phyloP scores from a whole-genome alignment of 352 stramenopile species.

The Pythium insidiosum region DNA sequence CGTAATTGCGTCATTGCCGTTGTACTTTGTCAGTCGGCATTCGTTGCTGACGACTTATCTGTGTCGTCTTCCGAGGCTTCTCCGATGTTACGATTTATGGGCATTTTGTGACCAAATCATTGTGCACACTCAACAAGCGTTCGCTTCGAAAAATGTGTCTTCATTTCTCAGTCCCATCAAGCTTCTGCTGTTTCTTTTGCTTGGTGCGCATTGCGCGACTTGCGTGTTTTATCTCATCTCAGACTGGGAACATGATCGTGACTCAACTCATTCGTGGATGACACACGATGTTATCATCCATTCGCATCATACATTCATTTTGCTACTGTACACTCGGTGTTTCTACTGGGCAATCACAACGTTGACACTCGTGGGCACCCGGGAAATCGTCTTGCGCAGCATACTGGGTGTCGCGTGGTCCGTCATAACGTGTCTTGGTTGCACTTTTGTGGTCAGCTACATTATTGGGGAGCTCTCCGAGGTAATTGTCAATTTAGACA shows the following conservation, averaged over 20 bases:
- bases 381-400: slow-evolving; percentile 40
- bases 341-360: slow-evolving; percentile 76
- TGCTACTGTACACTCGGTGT: slow-evolving; percentile 41
- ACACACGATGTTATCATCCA: slow-evolving; percentile 49
- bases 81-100: slow-evolving; percentile 45
- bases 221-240: slow-evolving; percentile 70
- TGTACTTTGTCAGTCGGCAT: slow-evolving; percentile 33
- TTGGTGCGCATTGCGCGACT: slow-evolving; percentile 48
- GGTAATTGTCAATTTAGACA: slow-evolving; percentile 68
- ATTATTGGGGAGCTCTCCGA: slow-evolving; percentile 69
- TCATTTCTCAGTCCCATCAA: slow-evolving; percentile 63
- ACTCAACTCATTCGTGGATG: slow-evolving; percentile 43
- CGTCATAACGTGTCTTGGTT: slow-evolving; percentile 40
- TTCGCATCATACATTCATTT: slow-evolving; percentile 35
- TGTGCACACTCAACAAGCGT: slow-evolving; percentile 53
- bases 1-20: slow-evolving; percentile 38
- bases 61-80: slow-evolving; percentile 43
- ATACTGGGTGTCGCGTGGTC: slow-evolving; percentile 47
- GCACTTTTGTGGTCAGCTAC: slow-evolving; percentile 68
- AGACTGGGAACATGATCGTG: slow-evolving; percentile 32
- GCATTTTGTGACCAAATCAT: slow-evolving; percentile 53
- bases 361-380: slow-evolving; percentile 45
- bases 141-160: slow-evolving; percentile 57
- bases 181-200: slow-evolving; percentile 53
- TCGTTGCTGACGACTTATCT: slow-evolving; percentile 17